Base-by-base conservation (phyloP, 2,329 filamentous ascomycete genomes). In the Bipolaris gigantea region DNA sequence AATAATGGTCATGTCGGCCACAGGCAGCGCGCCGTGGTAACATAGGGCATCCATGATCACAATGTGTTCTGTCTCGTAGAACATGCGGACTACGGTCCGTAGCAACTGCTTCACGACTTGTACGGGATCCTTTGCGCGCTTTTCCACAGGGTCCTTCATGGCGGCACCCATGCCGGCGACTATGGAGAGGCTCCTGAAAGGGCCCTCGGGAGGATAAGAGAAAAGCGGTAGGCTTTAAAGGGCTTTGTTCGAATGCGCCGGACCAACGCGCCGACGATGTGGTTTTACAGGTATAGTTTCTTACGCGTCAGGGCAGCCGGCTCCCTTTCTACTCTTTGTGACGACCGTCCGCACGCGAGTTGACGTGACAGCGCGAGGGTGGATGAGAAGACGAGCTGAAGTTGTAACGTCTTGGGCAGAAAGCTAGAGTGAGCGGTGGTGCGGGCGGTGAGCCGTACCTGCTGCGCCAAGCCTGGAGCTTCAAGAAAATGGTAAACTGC, bases 1-100 rank as follows among this genome's bases (percentile, higher is more conserved):
- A 21, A 97, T 80, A 66, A 91, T 88, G 39, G 90, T 89, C 58
- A 99, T 81, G 69, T 99, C 94, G 69, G 92, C 88, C 70, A 96
- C 90, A 68, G 91, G 88, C 55, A 97, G 82, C 79, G 83, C 89
- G 76, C 83, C 87, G 75, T 90, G 88, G 54, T 87, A 85, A 69
- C 89, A 84, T 56, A 92, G 83, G 59, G 92, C 90, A 79, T 95
- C 89, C 64, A 94, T 79, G 49, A 92, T 86, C 42, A 96, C 82
- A 58, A 94, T 87, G 69, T 94, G 88, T 67, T 91, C 89, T 33
- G 89, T 91, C 61, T 89, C 84, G 76, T 94, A 95, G 78, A 96
- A 96, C 52, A 90, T 87, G 72, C 92, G 89, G 68, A 87, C 88
- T 35, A 92, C 89, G 49, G 88, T 94, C 75, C 92, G 90, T 68